Evolutionary conservation across 2,329 filamentous ascomycete genomes (phyloP), one percentile per base, ranked within the genome.

Genomic region (Neonectria sp.): DNA sequence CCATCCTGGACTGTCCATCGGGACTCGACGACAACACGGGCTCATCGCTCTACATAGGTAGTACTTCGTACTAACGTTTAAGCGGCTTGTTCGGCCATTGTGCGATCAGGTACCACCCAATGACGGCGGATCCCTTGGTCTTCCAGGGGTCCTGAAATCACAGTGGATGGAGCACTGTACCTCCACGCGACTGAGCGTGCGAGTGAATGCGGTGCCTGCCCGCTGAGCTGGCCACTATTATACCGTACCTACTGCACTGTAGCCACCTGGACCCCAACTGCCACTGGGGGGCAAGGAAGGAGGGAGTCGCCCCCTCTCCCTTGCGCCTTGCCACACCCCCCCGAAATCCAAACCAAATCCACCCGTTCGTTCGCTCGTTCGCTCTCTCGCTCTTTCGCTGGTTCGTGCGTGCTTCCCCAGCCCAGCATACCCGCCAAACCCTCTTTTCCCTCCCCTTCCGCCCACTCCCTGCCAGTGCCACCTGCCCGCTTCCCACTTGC

Each of bases 381-480:
- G 35, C 35, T 37, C 4, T 12, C 5, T 57, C 52, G 45, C 35
- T 35, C 43, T 45, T 13, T 49, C 27, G 40, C 55, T 37, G 7
- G 51, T 37, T 43, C 45, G 63, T 66, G 56, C 63, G 60, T 63
- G 49, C 67, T 71, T 67, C 71, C 66, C 71, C 71, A 75, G 69
- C 69, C 66, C 61, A 73, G 65, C 72, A 58, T 67, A 70, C 69
- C 68, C 63, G 71, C 73, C 73, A 71, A 74, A 71, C 66, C 55
- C 68, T 69, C 43, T 51, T 40, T 61, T 59, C 25, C 55, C 58
- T 48, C 35, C 12, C 51, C 51, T 24, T 65, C 35, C 31, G 45
- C 35, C 31, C 68, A 67, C 66, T 58, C 58, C 65, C 46, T 69
- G 60, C 55, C 56, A 45, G 40, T 45, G 40, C 40, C 40, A 45